Evolutionary conservation across 2,329 filamentous ascomycete species (phyloP), one percentile per base, ranked within the genome.

Genomic region (Beauveria caledonica): DNA sequence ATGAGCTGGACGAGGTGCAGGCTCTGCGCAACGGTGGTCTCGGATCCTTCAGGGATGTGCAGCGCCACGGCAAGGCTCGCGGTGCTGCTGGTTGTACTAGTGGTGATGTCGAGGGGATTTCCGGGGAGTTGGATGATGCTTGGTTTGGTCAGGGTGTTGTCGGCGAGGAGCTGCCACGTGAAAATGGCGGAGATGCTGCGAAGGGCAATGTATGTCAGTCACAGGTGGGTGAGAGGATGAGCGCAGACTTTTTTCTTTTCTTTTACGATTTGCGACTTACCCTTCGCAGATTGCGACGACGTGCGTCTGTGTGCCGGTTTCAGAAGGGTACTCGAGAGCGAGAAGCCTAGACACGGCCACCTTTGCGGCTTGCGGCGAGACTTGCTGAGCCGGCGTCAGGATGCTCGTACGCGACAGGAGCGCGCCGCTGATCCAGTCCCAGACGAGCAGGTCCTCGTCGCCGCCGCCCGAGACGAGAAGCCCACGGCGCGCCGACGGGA

Each of bases 381-480:
- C 70, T 23, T 74, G 67, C 59, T 72, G 71, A 1, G 78, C 77
- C 7, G 75, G 70, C 1, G 68, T 68, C 6, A 82, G 72, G 19
- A 91, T 64, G 62, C 82, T 79, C 2, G 81, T 72, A 66, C 78
- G 84, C 25, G 80, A 77, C 0, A 86, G 68, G 27, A 89, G 69
- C 19, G 70, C 73, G 17, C 80, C 81, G 0, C 73, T 74, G 46
- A 76, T 74, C 93, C 93, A 99, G 64, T 92, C 80, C 92, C 92
- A 99, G 0, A 92, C 77, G 63, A 88, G 84, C 10, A 99, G 69
- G 64, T 87, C 82, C 62, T 87, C 79, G 67, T 97, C 93, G 4
- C 93, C 94, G 53, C 93, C 93, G 10, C 90, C 94, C 6, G 92
- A 96, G 36, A 97, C 75, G 33, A 99, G 80, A 1, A 88, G 66